Conservation (phyloP, 495 filamentous ascomycete genomes). For the Astrocystis sublimbata region DNA sequence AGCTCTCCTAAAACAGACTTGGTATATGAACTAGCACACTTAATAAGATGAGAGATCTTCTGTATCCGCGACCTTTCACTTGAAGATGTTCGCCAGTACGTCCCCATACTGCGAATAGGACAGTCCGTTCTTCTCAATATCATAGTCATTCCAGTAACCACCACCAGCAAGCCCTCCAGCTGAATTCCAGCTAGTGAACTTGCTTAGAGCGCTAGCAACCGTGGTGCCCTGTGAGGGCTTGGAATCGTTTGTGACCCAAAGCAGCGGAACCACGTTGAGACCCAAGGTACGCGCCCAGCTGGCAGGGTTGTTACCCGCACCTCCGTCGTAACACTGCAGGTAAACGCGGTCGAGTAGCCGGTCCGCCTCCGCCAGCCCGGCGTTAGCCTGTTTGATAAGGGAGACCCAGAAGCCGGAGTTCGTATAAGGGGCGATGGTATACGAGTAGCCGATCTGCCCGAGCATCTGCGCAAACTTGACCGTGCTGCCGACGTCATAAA, state of each 20-base stretch:
- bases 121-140: constrained; percentile 47
- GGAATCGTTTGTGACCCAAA: constrained; percentile 48
- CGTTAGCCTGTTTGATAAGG: constrained; percentile 34
- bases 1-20: not conserved
- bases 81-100: constrained; percentile 38
- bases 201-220: constrained; percentile 35
- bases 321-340: constrained; percentile 46
- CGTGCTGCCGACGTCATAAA: constrained; percentile 44
- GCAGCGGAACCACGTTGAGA: constrained; percentile 44
- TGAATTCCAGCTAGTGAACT: constrained; percentile 36
- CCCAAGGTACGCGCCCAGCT: constrained; percentile 39
- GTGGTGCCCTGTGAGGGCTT: constrained; percentile 42
- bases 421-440: constrained; percentile 45
- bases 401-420: constrained; percentile 37
- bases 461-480: constrained; percentile 44
- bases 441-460: constrained; percentile 37
- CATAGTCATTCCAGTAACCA: constrained; percentile 49
- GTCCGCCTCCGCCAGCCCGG: constrained; percentile 24
- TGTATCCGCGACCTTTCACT: constrained; percentile 9
- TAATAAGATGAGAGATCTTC: not conserved
- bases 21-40: not conserved
- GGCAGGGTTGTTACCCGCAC: constrained; percentile 39
- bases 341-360: constrained; percentile 41
- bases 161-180: constrained; percentile 37
- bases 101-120: constrained; percentile 42